A percentile compares a stretch with the other conserved stretches of the same genome.
Evolutionary conservation across 192 early-diverging fungal species (phyloP).

Genomic region (Glomus cerebriforme): DNA sequence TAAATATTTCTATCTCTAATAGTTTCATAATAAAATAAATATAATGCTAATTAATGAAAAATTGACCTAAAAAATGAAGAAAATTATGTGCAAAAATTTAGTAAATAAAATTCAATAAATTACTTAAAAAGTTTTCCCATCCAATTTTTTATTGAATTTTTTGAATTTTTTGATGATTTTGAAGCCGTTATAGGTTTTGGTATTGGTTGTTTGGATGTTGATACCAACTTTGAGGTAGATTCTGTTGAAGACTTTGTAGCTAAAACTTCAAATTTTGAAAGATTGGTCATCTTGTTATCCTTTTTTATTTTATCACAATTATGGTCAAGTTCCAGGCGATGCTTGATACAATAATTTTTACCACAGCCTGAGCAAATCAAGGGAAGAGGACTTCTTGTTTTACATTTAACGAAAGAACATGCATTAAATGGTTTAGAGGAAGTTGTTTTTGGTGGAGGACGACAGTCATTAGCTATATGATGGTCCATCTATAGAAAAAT

Average conservation of each 20-base stretch:
- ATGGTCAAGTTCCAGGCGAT: constrained; percentile 76
- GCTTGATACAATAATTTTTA: constrained; percentile 74
- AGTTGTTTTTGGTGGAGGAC: constrained; percentile 49
- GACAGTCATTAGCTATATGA: constrained; percentile 65
- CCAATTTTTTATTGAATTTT: background rate
- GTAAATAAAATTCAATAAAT: background rate
- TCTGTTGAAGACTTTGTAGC: background rate
- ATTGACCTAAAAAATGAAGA: too few species aligned
- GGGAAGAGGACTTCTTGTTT: constrained; percentile 64
- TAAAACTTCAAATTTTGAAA: background rate
- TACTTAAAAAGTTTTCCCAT: background rate
- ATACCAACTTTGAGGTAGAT: background rate
- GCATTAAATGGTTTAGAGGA: constrained; percentile 54
- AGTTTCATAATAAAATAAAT: background rate
- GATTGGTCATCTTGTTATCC: background rate
- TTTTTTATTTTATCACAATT: constrained; percentile 48
- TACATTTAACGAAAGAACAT: constrained; percentile 67
- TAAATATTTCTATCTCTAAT: background rate
- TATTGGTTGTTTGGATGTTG: background rate
- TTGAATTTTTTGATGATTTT: background rate
- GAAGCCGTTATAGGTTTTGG: background rate
- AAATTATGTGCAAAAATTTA: background rate
- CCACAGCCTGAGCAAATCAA: constrained; percentile 68
- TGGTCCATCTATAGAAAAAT: constrained; percentile 48
- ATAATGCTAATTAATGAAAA: background rate